A percentile compares a stretch with the other conserved stretches of the same genome.
Conservation (phyloP, 2,329 filamentous ascomycete species). For the Lachnum nothofagi region DNA sequence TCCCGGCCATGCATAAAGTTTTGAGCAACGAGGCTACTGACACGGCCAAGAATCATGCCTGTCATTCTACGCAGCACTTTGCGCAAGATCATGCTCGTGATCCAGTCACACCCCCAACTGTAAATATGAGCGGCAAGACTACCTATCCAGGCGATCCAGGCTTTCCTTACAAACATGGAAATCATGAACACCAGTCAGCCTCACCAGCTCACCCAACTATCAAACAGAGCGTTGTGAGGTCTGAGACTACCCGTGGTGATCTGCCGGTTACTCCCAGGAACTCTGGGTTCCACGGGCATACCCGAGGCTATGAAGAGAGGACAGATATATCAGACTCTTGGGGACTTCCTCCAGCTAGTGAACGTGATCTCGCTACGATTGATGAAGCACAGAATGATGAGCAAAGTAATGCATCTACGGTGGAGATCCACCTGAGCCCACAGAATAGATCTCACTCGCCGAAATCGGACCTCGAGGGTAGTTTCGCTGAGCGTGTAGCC, state of each 20-base stretch:
- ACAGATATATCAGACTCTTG: slow-evolving; percentile 17
- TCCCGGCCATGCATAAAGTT: background rate
- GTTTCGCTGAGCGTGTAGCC: slow-evolving; percentile 24
- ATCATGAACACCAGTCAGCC: slow-evolving; percentile 16
- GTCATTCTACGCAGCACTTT: background rate
- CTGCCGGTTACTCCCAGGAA: slow-evolving; percentile 10
- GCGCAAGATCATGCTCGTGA: background rate
- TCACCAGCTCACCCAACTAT: background rate
- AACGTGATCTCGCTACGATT: slow-evolving; percentile 1
- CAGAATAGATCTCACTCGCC: slow-evolving; percentile 12
- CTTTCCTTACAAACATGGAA: slow-evolving; percentile 13
- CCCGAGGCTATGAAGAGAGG: slow-evolving; percentile 12
- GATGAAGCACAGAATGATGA: slow-evolving; percentile 4
- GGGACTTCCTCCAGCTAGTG: slow-evolving; percentile 7
- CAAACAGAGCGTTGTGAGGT: background rate
- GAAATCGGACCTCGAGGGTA: slow-evolving; percentile 11
- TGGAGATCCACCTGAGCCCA: slow-evolving; percentile 19
- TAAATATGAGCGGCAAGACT: background rate
- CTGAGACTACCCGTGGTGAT: background rate
- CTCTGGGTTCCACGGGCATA: background rate
- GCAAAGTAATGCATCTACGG: slow-evolving; percentile 16
- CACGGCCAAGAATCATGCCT: background rate
- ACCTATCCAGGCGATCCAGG: slow-evolving; percentile 9
- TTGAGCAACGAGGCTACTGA: background rate
- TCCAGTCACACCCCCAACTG: slow-evolving; percentile 1